Base-by-base conservation (phyloP, 2,329 filamentous ascomycete species). In the Fusarium sp. region DNA sequence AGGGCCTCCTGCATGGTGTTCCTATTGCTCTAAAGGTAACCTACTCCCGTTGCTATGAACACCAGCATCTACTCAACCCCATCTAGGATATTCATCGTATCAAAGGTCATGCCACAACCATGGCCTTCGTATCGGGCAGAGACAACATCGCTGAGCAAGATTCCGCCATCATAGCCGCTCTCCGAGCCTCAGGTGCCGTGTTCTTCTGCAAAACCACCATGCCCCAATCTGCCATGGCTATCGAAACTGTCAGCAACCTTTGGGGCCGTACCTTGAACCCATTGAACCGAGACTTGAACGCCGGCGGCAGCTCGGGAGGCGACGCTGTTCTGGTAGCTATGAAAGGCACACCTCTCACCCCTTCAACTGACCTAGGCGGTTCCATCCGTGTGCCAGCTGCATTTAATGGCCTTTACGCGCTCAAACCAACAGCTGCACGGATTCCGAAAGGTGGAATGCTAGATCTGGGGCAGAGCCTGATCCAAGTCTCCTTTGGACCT, bases 151-250 rank as follows among this genome's bases (percentile, higher is more conserved):
- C 39, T 5, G 11, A 9, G 2, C 21, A 56, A 14, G 53, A 56
- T n/a, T 52, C 53, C 1, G 31, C 37, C 4, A 15, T 52, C 4
- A 13, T 56, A 4, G 53, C 53, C 15, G 29, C 53, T 8, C 11
- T 56, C 1, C 27, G 53, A 13, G 21, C 23, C 10, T 21, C 39
- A 0, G 90, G 90, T 2, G 90, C 90, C 3, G 83, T 92, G 0
- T 78, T 90, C 23, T 88, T 90, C 70, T 84, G 85, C 67, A 91
- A 91, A 75, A 91, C 89, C 2, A 91, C 90, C 58, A 82, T 90
- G 15, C 88, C 89, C 1, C 85, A 87, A 63, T 82, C 80, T 0
- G 74, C 85, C 46, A 80, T 79, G 68, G 79, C 80, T 6, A 71
- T 88, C 35, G 88, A 90, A 69, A 84, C 82, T 3, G 81, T 84